Evolutionary conservation across 2,329 filamentous ascomycete genomes (phyloP).

Genomic region (Curvularia hawaiiensis): DNA sequence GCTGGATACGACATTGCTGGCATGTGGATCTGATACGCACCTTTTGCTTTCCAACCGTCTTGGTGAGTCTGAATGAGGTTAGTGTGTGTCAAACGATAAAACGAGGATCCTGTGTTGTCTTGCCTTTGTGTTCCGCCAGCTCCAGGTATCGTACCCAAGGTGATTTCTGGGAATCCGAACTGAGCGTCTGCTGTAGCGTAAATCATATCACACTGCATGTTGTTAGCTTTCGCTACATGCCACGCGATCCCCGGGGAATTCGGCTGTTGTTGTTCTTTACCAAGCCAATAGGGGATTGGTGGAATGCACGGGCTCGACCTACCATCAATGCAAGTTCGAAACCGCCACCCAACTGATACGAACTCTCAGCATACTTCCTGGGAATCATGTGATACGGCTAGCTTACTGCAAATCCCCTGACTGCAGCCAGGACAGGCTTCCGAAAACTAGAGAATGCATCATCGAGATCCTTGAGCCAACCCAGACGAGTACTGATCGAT

Average conservation of each 20-base stretch:
- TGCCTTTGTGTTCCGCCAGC: conserved; percentile 78
- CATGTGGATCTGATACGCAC: conserved; percentile 24
- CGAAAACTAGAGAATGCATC: conserved; percentile 78
- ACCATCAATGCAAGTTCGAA: conserved; percentile 95
- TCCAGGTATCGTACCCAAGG: conserved; percentile 87
- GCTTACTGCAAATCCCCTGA: conserved; percentile 77
- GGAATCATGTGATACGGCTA: not conserved
- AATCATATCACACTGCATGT: conserved; percentile 68
- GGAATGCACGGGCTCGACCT: conserved; percentile 44
- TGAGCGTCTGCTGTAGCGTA: conserved; percentile 85
- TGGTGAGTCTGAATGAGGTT: conserved; percentile 64
- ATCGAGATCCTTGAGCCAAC: conserved; percentile 94
- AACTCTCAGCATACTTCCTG: conserved; percentile 9
- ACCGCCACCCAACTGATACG: conserved; percentile 72
- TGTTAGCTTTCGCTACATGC: not conserved
- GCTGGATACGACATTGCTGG: conserved; percentile 12
- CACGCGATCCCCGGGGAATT: not conserved
- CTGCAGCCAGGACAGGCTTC: conserved; percentile 90
- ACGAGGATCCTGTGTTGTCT: not conserved
- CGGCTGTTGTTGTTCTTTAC: conserved; percentile 8
- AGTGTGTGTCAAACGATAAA: not conserved
- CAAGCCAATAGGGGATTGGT: not conserved
- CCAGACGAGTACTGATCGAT: conserved; percentile 64
- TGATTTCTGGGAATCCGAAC: conserved; percentile 96
- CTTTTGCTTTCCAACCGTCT: conserved; percentile 56